A percentile compares a stretch with the other conserved stretches of the same genome.
phyloP scores from a whole-genome alignment of 108 stramenopile genomes.

The Seminavis robusta region DNA sequence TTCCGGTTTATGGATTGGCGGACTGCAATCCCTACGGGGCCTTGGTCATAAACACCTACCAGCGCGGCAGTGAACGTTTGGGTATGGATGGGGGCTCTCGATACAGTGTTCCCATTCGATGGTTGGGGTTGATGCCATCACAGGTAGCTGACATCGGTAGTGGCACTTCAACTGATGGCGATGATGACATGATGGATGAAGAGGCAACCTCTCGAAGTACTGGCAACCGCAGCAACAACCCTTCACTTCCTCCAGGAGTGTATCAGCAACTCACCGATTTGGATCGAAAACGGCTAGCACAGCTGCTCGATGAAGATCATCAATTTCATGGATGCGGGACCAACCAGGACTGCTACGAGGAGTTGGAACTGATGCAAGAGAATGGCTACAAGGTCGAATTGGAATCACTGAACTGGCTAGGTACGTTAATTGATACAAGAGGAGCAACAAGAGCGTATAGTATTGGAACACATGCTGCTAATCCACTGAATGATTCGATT shows the following conservation, averaged over 20 bases:
- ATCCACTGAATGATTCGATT: no score
- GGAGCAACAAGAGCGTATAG: no score
- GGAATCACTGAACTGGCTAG: conserved; percentile 82
- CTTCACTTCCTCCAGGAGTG: conserved; percentile 72
- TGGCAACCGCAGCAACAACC: conserved; percentile 13
- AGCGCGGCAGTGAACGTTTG: conserved; percentile 31
- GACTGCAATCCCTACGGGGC: conserved; percentile 87
- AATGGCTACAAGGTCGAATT: conserved; percentile 71
- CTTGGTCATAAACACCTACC: conserved; percentile 66
- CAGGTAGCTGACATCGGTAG: conserved; percentile 33
- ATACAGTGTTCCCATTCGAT: conserved; percentile 54
- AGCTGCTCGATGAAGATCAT: conserved; percentile 9
- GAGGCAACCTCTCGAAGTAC: no score
- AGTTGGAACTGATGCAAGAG: conserved; percentile 48
- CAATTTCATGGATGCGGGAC: conserved; percentile 16
- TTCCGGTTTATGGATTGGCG: conserved; percentile 75
- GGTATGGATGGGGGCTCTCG: conserved; percentile 36
- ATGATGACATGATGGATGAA: no score
- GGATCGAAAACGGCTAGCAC: conserved; percentile 52
- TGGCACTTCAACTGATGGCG: no score
- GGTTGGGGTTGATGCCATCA: conserved; percentile 76
- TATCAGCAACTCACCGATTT: conserved; percentile 61
- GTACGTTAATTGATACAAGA: conserved; percentile 47
- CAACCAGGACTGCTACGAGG: conserved; percentile 17
- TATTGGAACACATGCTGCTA: no score